These are phyloP conservation scores for Colletotrichum filicis DNA, from an alignment of 2,329 filamentous ascomycete genomes.

Conservation along the genomic window DNA sequence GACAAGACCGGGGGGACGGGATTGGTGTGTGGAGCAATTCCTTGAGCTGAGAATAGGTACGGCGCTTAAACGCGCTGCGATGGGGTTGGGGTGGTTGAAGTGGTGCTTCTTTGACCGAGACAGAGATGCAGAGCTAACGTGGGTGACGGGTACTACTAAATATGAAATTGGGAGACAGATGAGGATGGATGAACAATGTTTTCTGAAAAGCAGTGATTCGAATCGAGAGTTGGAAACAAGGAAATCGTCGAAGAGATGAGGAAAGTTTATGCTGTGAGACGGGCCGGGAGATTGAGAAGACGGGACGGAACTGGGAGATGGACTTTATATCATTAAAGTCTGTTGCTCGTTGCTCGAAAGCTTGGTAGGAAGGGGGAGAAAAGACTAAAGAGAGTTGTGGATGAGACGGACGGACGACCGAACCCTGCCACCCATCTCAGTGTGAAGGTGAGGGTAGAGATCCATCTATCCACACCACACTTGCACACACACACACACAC, in stretches of 20 bases:
- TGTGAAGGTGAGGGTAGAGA: neutral
- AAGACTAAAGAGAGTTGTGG: neutral
- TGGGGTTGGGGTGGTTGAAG: neutral
- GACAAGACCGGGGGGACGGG: neutral
- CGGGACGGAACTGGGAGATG: constrained; percentile 6
- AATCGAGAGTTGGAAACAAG: neutral
- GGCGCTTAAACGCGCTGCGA: constrained; percentile 31
- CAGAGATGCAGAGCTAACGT: constrained; percentile 21
- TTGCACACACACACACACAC: neutral
- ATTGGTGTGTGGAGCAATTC: constrained; percentile 14
- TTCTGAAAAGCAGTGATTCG: neutral
- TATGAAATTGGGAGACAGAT: constrained; percentile 6
- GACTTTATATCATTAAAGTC: constrained; percentile 26
- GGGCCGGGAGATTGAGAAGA: neutral
- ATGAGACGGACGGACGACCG: neutral
- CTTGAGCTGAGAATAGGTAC: constrained; percentile 29
- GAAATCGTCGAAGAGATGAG: neutral
- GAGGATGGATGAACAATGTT: neutral
- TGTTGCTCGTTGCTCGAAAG: neutral
- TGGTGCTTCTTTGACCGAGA: constrained; percentile 23
- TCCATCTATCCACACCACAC: constrained; percentile 6
- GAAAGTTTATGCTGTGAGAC: constrained; percentile 16
- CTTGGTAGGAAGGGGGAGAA: neutral
- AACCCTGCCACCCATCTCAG: neutral
- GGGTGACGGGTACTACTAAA: constrained; percentile 11